Evolutionary conservation across 2,329 filamentous ascomycete species (phyloP), one percentile per base, ranked within the genome.

Genomic region (Pleoardoris graminearum): DNA sequence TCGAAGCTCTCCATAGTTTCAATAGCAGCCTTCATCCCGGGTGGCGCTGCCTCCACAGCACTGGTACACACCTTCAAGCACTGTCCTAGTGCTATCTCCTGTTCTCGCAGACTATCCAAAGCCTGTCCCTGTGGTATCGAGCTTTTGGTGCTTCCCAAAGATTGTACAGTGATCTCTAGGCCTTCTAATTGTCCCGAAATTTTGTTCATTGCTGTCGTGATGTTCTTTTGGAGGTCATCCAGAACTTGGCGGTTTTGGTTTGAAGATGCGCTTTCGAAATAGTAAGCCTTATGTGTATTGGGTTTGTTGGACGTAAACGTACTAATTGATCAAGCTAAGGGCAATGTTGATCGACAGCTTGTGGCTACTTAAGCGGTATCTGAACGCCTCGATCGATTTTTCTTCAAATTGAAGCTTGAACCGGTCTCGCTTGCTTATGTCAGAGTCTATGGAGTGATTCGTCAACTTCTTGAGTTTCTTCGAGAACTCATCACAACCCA

Each of bases 41-140:
- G n/a, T 47, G 43, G 43, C 30, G 30, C 43, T 17, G 22, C 43
- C n/a, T 47, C 43, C 30, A 47, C 25, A 33, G 43, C 43, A 25
- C 43, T 47, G n/a, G 43, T 47, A 36, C 43, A 47, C 30, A 47
- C 30, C 17, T 47, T 47, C 30, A 47, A 47, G 43, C 43, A 47
- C 19, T 47, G 43, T 47, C 43, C 23, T 10, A 47, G 14, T 19
- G 22, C 43, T 27, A 47, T 30, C 14, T 25, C 22, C 16, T 47
- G 43, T 47, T 23, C 43, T 47, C 22, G 43, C 5, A 47, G 43
- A 27, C n/a, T 29, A 8, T 47, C 43, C 23, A 35, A 19, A 33
- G 22, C 16, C 16, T 21, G 16, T 36, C 14, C 30, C 17, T 47
- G 30, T 33, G 19, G 43, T 19, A 47, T 47, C 27, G 43, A 19